These are phyloP conservation scores for Verticillium klebahnii DNA, from an alignment of 2,329 filamentous ascomycete genomes.

Conservation along the genomic window DNA sequence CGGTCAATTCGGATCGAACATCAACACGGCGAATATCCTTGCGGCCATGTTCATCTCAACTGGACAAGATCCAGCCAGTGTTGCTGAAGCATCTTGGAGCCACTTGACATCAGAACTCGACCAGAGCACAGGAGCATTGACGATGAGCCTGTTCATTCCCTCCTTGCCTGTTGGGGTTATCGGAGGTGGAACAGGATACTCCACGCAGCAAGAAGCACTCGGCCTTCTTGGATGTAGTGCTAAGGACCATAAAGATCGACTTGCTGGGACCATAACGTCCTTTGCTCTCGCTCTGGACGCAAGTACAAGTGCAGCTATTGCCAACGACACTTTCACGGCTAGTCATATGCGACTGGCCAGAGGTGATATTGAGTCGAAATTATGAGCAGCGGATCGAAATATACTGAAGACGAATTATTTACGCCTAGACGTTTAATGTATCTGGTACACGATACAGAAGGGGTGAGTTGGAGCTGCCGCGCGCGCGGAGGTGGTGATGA, in stretches of 20 bases:
- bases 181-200: constrained; percentile 3
- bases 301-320: no score
- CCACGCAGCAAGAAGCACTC: constrained; percentile 3
- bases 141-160: neutral
- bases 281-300: neutral
- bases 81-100: constrained; percentile 3
- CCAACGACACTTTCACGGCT: no score
- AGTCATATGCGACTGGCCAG: no score
- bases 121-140: neutral
- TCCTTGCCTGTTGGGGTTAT: constrained; percentile 1
- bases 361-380: no score
- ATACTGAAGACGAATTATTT: no score
- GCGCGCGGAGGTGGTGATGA: no score
- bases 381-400: no score
- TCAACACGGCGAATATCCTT: constrained; percentile 6
- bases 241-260: neutral
- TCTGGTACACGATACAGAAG: no score
- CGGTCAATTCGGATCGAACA: constrained; percentile 4
- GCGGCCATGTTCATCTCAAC: constrained; percentile 5
- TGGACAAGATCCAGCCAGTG: constrained; percentile 3
- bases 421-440: no score
- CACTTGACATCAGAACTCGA: constrained; percentile 4
- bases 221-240: constrained; percentile 1
- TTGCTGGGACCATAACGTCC: constrained; percentile 3
- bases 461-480: no score